phyloP scores from a whole-genome alignment of 371 early-diverging fungal genomes.

The Apophysomyces ossiformis region DNA sequence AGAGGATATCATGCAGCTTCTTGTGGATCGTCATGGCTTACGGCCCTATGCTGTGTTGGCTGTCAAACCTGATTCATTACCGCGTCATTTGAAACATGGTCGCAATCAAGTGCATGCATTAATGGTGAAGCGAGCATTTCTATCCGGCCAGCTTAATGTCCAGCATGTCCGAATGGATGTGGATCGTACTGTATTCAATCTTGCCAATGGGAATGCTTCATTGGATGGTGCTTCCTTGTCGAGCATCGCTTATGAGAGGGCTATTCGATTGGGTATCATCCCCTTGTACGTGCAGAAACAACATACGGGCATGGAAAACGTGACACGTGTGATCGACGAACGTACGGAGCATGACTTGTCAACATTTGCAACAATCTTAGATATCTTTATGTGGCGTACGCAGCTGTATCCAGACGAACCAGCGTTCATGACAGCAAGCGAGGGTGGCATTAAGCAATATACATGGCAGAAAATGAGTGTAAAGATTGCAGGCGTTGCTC shows the following conservation, averaged over 20 bases:
- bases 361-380: conserved; percentile 61
- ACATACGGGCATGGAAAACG: conserved; percentile 69
- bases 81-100: conserved; percentile 71
- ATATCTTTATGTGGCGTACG: conserved; percentile 69
- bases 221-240: conserved; percentile 38
- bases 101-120: conserved; percentile 61
- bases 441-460: conserved; percentile 61
- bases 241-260: conserved; percentile 23
- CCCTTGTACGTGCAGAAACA: conserved; percentile 58
- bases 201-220: conserved; percentile 53
- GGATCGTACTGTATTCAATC: conserved; percentile 53
- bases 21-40: conserved; percentile 59
- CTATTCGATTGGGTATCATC: conserved; percentile 26
- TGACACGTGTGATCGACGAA: conserved; percentile 61
- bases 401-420: conserved; percentile 61
- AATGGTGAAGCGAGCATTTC: conserved; percentile 61
- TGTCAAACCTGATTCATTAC: conserved; percentile 60
- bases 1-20: conserved; percentile 59
- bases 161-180: conserved; percentile 51
- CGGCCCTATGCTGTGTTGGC: conserved; percentile 61
- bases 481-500: conserved; percentile 70
- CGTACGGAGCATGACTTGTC: conserved; percentile 63
- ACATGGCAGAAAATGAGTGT: conserved; percentile 73
- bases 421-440: conserved; percentile 44
- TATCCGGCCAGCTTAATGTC: conserved; percentile 56